Conservation (phyloP, 2,329 filamentous ascomycete species). For the Ophiostoma populinum region DNA sequence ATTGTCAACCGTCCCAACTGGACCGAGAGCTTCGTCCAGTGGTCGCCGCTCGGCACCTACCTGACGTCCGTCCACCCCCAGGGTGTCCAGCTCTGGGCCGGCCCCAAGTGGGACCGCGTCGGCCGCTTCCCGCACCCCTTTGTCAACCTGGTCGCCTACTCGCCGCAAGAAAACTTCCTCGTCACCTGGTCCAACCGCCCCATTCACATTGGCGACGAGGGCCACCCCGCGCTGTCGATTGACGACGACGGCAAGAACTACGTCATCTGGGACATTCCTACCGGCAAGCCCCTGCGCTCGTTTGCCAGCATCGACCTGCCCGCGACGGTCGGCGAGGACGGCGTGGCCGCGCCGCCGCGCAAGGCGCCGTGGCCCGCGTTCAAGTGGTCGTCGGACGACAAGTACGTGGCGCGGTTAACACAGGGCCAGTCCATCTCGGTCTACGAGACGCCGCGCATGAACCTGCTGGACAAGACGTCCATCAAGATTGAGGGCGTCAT, state of each 20-base stretch:
- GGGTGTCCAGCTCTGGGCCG: conserved; percentile 95
- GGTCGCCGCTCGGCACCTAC: conserved; percentile 89
- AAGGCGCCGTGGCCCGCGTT: conserved; percentile 98
- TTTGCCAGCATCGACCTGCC: conserved; percentile 80
- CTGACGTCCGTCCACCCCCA: conserved; percentile 89
- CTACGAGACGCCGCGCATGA: conserved; percentile 74
- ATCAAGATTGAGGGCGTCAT: conserved; percentile 94
- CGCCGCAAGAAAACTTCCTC: conserved; percentile 78
- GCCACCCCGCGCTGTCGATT: conserved; percentile 64
- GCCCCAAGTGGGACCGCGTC: conserved; percentile 72
- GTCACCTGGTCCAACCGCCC: conserved; percentile 94
- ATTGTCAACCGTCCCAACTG: conserved; percentile 88
- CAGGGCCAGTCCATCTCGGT: conserved; percentile 88
- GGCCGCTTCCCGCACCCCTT: conserved; percentile 90
- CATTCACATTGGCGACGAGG: conserved; percentile 77
- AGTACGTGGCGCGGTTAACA: conserved; percentile 85
- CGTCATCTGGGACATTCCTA: conserved; percentile 93
- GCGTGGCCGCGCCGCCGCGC: conserved; percentile 45
- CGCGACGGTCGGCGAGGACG: conserved; percentile 27
- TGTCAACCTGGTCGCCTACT: conserved; percentile 93
- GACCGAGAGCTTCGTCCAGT: conserved; percentile 96
- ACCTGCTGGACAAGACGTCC: conserved; percentile 78
- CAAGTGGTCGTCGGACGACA: conserved; percentile 97
- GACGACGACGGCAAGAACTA: conserved; percentile 99
- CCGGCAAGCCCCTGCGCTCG: conserved; percentile 74